phyloP scores from a whole-genome alignment of 768 basidiomycete genomes.

The Pleurotus tuoliensis region DNA sequence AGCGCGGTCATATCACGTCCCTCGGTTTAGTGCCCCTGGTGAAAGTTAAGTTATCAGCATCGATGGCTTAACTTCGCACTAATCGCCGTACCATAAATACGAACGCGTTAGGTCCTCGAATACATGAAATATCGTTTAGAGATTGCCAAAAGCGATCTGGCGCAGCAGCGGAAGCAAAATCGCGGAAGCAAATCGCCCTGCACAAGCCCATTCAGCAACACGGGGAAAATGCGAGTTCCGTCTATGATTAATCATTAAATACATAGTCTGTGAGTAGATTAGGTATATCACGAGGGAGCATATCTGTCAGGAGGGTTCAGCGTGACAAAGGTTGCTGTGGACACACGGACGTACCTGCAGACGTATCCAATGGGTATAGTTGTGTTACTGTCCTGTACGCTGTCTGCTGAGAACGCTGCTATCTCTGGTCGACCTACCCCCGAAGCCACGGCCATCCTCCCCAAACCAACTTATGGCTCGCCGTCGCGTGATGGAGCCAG shows the following conservation, averaged over 20 bases:
- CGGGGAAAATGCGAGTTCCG: neutral
- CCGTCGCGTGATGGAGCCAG: constrained; percentile 28
- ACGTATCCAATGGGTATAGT: neutral
- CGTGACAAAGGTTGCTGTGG: too few species aligned
- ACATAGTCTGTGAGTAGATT: neutral
- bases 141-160: too few species aligned
- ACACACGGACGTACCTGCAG: neutral
- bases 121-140: too few species aligned
- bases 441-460: constrained; percentile 23
- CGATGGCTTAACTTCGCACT: too few species aligned
- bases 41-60: too few species aligned
- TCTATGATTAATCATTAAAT: neutral
- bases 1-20: too few species aligned
- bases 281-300: too few species aligned
- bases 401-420: constrained; percentile 2
- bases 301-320: too few species aligned
- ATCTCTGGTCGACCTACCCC: constrained; percentile 14
- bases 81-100: too few species aligned
- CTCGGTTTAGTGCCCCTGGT: too few species aligned
- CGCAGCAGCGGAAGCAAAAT: neutral
- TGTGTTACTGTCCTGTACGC: neutral
- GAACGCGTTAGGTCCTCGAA: too few species aligned
- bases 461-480: constrained; percentile 41
- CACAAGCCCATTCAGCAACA: neutral
- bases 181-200: neutral